Base-by-base conservation (phyloP, 345 rosid species). In the Psidium friedrichsthalianum region DNA sequence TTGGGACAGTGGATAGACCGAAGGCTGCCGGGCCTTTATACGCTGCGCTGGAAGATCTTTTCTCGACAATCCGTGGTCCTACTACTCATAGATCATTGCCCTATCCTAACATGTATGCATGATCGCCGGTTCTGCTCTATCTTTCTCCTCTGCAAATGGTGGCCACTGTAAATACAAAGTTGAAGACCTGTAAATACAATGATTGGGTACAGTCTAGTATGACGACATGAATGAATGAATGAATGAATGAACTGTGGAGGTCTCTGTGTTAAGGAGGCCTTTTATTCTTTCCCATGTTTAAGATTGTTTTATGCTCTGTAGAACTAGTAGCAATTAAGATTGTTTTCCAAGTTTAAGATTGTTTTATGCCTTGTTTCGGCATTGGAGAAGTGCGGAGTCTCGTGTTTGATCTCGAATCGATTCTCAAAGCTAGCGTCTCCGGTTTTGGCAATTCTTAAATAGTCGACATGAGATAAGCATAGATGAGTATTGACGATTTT, bases 11-110 rank as follows among this genome's bases (percentile, higher is more conserved):
- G 84, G 96, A 94, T 83, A 92, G 92, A 84, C 99, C 99, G 13
- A 98, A 90, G 89, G 99, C 99, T 22, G 99, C 98, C 16, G 94
- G 92, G 86, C 99, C 99, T 12, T 91, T 98, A 82, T 98, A 96
- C 86, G 82, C 88, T 56, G 93, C 98, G 15, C 95, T 97, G 53
- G 85, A 86, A 51, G 93, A 91, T 25, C 98, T 97, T 56, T 94
- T 93, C 88, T 90, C 91, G 27, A 88, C 88, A 6, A 51, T 86
- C 36, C 61, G 64, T 10, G 84, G 81, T 29, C 51, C 87, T 14
- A 40, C 86, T 51, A 4, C n/a, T 12, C 74, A 21, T 40, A 86
- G 58, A 36, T 57, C 80, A 82, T 85, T 91, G 44, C 90, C 85
- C 24, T 87, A 83, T 29, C 91, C 89, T 24, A 91, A 89, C 78